phyloP scores from a whole-genome alignment of 139 green algal species.

The Chlamydomonas incerta region DNA sequence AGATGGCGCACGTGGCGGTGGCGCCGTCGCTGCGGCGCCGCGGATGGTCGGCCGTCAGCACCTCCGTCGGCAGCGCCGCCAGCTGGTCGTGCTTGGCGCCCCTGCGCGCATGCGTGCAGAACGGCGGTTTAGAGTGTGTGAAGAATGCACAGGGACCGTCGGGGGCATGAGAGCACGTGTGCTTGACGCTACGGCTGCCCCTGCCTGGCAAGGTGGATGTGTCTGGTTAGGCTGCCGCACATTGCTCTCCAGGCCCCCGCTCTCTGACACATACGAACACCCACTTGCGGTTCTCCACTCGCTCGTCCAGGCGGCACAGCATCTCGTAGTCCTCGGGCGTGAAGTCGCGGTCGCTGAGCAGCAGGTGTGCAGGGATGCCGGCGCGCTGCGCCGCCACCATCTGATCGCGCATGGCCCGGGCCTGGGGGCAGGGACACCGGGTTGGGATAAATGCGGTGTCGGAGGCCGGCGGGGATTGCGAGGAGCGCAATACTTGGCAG shows the following conservation, averaged over 20 bases:
- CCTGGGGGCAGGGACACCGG: neutral
- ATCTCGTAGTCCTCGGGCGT: conserved; percentile 74
- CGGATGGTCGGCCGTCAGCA: neutral
- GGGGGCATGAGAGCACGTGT: too few species aligned
- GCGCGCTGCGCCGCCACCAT: conserved; percentile 16
- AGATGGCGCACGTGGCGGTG: conserved; percentile 50
- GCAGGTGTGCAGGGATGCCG: conserved; percentile 3
- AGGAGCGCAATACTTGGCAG: too few species aligned
- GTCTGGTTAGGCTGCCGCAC: too few species aligned
- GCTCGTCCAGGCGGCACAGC: conserved; percentile 75
- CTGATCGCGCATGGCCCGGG: conserved; percentile 12
- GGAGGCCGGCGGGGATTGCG: too few species aligned
- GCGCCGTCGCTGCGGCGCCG: conserved; percentile 6
- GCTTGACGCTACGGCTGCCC: neutral
- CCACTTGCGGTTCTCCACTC: conserved; percentile 68
- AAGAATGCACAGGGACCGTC: too few species aligned
- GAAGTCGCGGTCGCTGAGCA: conserved; percentile 44
- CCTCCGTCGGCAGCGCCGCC: conserved; percentile 1
- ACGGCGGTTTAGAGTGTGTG: too few species aligned
- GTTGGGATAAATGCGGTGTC: neutral
- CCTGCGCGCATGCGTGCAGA: too few species aligned
- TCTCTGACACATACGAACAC: too few species aligned
- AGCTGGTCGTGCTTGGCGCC: conserved; percentile 28
- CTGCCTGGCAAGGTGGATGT: neutral
- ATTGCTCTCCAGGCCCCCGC: too few species aligned